Base-by-base conservation (phyloP, 306 rosid species). In the Trifolium pratense region DNA sequence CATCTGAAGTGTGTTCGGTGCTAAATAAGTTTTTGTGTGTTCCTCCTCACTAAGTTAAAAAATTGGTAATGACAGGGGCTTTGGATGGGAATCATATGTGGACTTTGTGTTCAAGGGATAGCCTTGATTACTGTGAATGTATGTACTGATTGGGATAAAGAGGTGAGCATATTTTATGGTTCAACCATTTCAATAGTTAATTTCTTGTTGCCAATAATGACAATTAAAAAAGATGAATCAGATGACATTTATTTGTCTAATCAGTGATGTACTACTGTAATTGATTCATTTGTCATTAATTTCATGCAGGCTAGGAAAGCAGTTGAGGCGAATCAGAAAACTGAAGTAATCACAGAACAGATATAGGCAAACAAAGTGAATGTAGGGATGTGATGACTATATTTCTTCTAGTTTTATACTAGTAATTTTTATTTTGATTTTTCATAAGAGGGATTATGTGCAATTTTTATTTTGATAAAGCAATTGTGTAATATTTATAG, bases 21-120 rank as follows among this genome's bases (percentile, higher is more conserved):
- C 1, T 34, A 34, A 8, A 34, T 34, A 34, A 1, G 8, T 34
- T 34, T 34, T 34, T 34, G 6, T 37, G 39, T 6, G 12, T 17
- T n/a, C 0, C 3, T 18, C n/a, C 42, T 66, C 29, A 59, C 39
- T 51, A 29, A 42, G 43, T 45, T 66, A 21, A 43, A 51, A 36
- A 66, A 5, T 26, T 63, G 79, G 15, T 14, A 56, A 29, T 18
- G 9, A 34, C 57, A 87, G 91, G 89, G 89, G 12, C 89, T 85
- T 32, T 88, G 92, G 92, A 81, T 83, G 81, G 92, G 89, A 32
- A 85, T 88, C 58, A 83, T 88, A 67, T 88, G 84, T 81, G 92
- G 80, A 63, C 89, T 88, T 43, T 37, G 60, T 49, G 85, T 88
- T 79, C 92, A 85, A 76, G 82, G 81, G 48, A 74, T 75, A 14